Conservation (phyloP, 2,329 filamentous ascomycete genomes). For the Cytospora leucostoma region DNA sequence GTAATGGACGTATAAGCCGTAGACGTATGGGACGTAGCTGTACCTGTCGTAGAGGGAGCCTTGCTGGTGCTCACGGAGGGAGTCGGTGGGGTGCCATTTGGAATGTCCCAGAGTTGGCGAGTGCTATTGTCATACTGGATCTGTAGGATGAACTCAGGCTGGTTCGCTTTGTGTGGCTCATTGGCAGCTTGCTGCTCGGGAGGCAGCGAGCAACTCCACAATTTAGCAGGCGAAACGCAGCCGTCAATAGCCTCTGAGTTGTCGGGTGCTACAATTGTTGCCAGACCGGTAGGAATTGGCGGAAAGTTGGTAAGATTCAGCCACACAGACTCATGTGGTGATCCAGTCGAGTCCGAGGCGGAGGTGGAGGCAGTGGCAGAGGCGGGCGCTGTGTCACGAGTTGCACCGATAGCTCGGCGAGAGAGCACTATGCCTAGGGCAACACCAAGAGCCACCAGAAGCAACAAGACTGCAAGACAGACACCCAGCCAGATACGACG, state of each 20-base stretch:
- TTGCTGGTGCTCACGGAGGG: slow-evolving; percentile 22
- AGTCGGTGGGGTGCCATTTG: slow-evolving; percentile 39
- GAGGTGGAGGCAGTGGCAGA: slow-evolving; percentile 8
- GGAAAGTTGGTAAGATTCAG: slow-evolving; percentile 85
- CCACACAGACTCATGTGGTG: slow-evolving; percentile 53
- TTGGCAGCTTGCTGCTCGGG: slow-evolving; percentile 71
- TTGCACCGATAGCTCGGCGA: slow-evolving; percentile 1
- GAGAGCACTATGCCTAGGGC: slow-evolving; percentile 51
- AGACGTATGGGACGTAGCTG: neutral
- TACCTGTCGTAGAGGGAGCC: neutral
- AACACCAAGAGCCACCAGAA: slow-evolving; percentile 57
- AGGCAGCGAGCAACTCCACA: slow-evolving; percentile 87
- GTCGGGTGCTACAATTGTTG: slow-evolving; percentile 75
- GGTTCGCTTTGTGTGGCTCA: slow-evolving; percentile 62
- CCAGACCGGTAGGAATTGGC: slow-evolving; percentile 79
- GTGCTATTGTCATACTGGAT: slow-evolving; percentile 71
- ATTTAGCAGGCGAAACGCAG: slow-evolving; percentile 70
- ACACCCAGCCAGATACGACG: slow-evolving; percentile 61
- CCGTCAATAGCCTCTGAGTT: slow-evolving; percentile 63
- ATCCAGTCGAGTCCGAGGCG: neutral
- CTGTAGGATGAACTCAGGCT: slow-evolving; percentile 79
- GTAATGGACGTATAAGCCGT: neutral
- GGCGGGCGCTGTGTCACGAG: slow-evolving; percentile 3
- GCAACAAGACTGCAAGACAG: slow-evolving; percentile 49
- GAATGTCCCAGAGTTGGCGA: slow-evolving; percentile 50